Base-by-base conservation (phyloP, 495 filamentous ascomycete species). In the Lasiosphaeria ovina region DNA sequence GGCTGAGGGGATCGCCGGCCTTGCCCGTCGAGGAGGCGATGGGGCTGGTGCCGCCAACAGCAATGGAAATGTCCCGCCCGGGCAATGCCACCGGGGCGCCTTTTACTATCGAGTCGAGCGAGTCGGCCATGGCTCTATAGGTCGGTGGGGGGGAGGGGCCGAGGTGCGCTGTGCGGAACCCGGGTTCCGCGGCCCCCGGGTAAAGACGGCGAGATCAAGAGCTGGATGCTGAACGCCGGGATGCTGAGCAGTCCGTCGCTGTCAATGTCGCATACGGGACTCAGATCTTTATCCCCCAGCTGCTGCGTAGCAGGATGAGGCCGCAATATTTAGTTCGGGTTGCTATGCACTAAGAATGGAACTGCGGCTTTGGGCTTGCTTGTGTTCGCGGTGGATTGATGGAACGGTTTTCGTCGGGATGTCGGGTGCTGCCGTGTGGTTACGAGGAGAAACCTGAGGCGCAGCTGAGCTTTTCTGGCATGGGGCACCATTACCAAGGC, bases 101-200 rank as follows among this genome's bases (percentile, higher is more conserved):
- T 76, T 95, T 96, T 74, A 97, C 90, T 64, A 95, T 79, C 62
- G 92, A 90, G 75, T 97, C 93, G 52, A 96, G 82, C 54, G 81
- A 81, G 60, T 86, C 83, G 42, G 77, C 69, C 75, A 79, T 79
- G 62, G 59, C 69, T 24, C 24, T 24, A 24, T 24, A 24, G 24
- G 24, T 24, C 24, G 24, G 24, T 24, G 24, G 61, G 35, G n/a
- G 45, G 48, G 24, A 50, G 51, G 58, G 44, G 5, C 44, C 44
- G 3, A 14, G 11, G 5, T n/a, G 44, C 12, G 12, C 44, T n/a
- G 52, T 6, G 24, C 24, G 2, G 24, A 35, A 54, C 4, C 40
- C 52, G 52, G 35, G 35, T 38, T 38, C 52, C 52, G 52, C 52
- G 52, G 52, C 52, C 52, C n/a, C 9, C 31, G 34, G 34, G 16